phyloP scores from a whole-genome alignment of 202 grass and related monocot genomes.

The Zizania palustris region DNA sequence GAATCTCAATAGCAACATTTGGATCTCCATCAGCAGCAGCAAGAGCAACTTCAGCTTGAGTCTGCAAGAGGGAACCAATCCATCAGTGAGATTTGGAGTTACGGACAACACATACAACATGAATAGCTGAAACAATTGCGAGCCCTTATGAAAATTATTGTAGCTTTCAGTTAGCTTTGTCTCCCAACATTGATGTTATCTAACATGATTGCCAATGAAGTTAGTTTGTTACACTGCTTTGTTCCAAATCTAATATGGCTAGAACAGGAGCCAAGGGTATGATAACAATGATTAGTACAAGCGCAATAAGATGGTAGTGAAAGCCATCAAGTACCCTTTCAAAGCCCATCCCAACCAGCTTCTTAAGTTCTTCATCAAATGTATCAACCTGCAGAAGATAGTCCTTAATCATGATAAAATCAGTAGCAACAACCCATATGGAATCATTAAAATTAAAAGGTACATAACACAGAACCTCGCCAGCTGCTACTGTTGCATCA shows the following conservation, averaged over 20 bases:
- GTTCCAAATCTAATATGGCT: neutral
- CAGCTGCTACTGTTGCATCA: constrained; percentile 57
- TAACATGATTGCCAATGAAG: neutral
- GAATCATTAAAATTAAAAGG: constrained; percentile 32
- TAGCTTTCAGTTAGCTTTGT: neutral
- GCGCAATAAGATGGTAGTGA: neutral
- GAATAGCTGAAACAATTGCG: neutral
- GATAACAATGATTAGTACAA: constrained; percentile 11
- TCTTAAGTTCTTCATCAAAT: constrained; percentile 97
- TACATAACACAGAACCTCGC: constrained; percentile 54
- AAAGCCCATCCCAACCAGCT: constrained; percentile 87
- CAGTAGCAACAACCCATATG: constrained; percentile 22
- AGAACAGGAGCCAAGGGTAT: constrained; percentile 1
- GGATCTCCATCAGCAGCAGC: constrained; percentile 93
- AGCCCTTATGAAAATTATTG: neutral
- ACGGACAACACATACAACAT: neutral
- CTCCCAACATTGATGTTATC: neutral
- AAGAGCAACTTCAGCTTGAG: constrained; percentile 94
- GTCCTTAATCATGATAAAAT: constrained; percentile 18
- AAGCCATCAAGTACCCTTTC: constrained; percentile 69
- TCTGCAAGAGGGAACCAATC: constrained; percentile 56
- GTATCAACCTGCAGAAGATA: constrained; percentile 69
- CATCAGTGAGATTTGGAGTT: neutral
- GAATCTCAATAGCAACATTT: constrained; percentile 94
- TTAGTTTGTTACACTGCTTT: constrained; percentile 8